Base-by-base conservation (phyloP, 306 rosid species). In the Prunus persica region DNA sequence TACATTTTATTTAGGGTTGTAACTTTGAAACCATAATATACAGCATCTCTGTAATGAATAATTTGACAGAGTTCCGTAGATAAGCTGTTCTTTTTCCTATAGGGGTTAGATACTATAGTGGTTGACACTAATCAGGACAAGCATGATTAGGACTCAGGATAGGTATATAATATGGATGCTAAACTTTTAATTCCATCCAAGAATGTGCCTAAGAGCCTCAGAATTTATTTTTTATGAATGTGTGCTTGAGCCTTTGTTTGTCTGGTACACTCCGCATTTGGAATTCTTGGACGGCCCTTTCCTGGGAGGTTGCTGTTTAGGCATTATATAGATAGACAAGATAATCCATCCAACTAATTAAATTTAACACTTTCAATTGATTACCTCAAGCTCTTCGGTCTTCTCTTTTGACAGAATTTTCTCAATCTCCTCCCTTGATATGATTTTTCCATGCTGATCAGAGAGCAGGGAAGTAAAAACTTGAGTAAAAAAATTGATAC, bases 341-440 rank as follows among this genome's bases (percentile, higher is more conserved):
- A 57, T 20, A 11, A 4, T 57, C 11, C 30, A 57, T 60, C 65
- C 6, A 19, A 57, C 46, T 11, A 57, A 56, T 65, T 41, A 19
- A 79, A 73, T 19, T 72, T 61, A 57, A 74, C 49, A 66, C 27
- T 43, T 58, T 69, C 45, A 74, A 60, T 72, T 73, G 71, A 76
- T 72, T 87, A 95, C 99, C 97, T 90, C 90, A 47, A 88, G 67
- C 81, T 89, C 90, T 80, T 92, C 89, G 8, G 88, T 87, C 84
- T 89, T 90, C 73, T 90, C 92, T 70, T 87, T 87, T 1, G 87
- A 91, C 80, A 92, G 84, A 74, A 86, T 82, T 81, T 82, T 74
- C 72, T 95, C 83, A 55, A 95, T 88, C 82, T 95, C 99, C 76
- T 89, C 92, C 86, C 97, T 90, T 72, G 97, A 82, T 83, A 89